phyloP scores from a whole-genome alignment of 2,329 filamentous ascomycete genomes.

The Curvularia eragrostidis region DNA sequence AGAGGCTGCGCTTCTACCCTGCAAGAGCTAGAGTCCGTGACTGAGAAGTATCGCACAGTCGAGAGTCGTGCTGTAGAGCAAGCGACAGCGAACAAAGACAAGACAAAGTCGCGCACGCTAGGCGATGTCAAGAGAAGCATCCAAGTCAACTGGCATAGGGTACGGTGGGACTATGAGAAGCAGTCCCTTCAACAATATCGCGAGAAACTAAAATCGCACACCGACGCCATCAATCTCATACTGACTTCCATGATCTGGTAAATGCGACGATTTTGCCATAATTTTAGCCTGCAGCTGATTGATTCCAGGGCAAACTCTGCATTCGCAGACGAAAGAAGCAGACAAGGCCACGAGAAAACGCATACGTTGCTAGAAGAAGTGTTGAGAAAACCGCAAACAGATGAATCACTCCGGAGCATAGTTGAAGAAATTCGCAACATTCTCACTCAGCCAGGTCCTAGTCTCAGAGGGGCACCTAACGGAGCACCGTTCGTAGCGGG shows the following conservation, averaged over 20 bases:
- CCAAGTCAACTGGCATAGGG: slow-evolving; percentile 1
- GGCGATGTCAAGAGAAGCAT: background rate
- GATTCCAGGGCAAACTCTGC: background rate
- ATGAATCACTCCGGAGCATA: background rate
- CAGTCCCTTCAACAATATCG: slow-evolving; percentile 3
- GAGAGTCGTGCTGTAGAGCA: background rate
- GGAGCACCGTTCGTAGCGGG: too few species aligned
- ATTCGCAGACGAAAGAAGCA: background rate
- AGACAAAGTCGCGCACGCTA: background rate
- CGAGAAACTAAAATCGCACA: background rate
- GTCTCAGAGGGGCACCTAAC: too few species aligned
- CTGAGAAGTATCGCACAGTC: background rate
- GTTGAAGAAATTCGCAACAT: background rate
- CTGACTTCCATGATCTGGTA: background rate
- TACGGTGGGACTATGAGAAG: slow-evolving; percentile 4
- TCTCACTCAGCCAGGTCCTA: background rate
- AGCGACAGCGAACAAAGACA: background rate
- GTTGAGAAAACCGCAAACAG: background rate
- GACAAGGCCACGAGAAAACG: background rate
- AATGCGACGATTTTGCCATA: background rate
- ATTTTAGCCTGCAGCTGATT: background rate
- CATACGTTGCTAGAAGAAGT: background rate
- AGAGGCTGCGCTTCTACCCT: background rate
- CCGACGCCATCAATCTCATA: slow-evolving; percentile 5
- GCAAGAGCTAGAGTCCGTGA: background rate